Base-by-base conservation (phyloP, 2,329 filamentous ascomycete genomes). In the Penicillium sp. region DNA sequence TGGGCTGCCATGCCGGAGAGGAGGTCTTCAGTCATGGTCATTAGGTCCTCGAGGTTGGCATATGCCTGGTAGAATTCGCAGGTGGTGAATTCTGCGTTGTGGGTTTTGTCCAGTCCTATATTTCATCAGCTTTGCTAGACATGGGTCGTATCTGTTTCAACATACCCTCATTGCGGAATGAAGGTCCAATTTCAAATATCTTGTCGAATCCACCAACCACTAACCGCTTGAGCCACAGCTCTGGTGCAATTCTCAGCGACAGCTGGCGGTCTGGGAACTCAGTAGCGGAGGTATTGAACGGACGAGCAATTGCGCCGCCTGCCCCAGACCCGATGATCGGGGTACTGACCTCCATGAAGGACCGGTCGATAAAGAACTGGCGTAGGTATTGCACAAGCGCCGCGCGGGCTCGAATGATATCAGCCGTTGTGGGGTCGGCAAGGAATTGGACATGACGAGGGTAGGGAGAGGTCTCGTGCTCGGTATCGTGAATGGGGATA, bases 31-130 rank as follows among this genome's bases (percentile, higher is more conserved):
- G 93, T 97, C 69, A 86, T 84, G 19, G 74, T 70, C 68, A 96
- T 91, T 48, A 97, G 78, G 40, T 89, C 84, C 35, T 86, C 78
- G 0, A 97, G 81, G 61, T 88, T 89, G 57, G 88, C 86, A 67
- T 92, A 95, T 3, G 92, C 88, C 58, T 89, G 87, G 75, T 99
- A 99, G 76, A 96, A 97, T 75, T 99, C 94, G 78, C 93, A 97
- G 57, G 90, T 97, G 42, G 90, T 94, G 75, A 97, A 99, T 70
- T 99, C 94, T 0, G 94, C 93, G 69, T 99, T 99, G 72, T 99
- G 94, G 0, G 91, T 96, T 30, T 83, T 84, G 72, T 97, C 92
- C 35, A 96, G 74, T 1, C 82, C 82, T 79, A 36, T 33, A 17
- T 14, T 28, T 41, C 12, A 25, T 64, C 38, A 66, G 55, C 40